phyloP scores from a whole-genome alignment of 805 yeast species.

The Ogataea siamensis region DNA sequence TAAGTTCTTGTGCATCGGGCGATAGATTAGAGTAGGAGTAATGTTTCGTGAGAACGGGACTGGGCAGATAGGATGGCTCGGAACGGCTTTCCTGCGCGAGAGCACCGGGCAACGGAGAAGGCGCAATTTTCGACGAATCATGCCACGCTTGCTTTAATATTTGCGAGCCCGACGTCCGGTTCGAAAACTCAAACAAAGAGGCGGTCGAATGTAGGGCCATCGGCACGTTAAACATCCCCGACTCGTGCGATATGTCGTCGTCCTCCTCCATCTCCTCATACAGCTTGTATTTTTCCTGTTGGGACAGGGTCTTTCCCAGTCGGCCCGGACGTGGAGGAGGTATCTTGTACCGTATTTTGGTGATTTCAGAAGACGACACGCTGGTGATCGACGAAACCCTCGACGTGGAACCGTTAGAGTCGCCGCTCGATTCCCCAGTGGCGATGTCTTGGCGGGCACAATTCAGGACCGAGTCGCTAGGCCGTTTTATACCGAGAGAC shows the following conservation, averaged over 20 bases:
- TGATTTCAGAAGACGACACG: constrained; percentile 22
- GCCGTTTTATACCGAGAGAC: constrained; percentile 31
- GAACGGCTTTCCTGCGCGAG: constrained; percentile 9
- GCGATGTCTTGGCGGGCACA: constrained; percentile 1
- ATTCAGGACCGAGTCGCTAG: constrained; percentile 26
- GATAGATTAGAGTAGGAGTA: constrained; percentile 30
- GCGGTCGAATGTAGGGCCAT: constrained; percentile 39
- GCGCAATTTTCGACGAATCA: constrained; percentile 36
- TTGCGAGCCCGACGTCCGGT: constrained; percentile 19
- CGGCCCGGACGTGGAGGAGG: constrained; percentile 9
- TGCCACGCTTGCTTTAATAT: constrained; percentile 29
- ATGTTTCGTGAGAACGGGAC: constrained; percentile 28
- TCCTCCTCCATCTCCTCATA: constrained; percentile 34
- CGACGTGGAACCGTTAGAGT: constrained; percentile 17
- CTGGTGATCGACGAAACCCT: constrained; percentile 27
- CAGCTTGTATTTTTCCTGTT: constrained; percentile 28
- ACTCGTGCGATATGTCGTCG: constrained; percentile 39
- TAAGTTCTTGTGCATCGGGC: constrained; percentile 39
- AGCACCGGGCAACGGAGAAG: constrained; percentile 49
- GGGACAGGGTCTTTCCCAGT: constrained; percentile 18
- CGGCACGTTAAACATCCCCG: constrained; percentile 53
- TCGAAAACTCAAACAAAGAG: constrained; percentile 26
- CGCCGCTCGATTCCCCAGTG: constrained; percentile 11
- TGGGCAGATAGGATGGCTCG: constrained; percentile 13
- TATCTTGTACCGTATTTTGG: constrained; percentile 10